These are phyloP conservation scores for Boletellus dicymbophilus DNA, from an alignment of 1,284 basidiomycete species.

Conservation along the genomic window DNA sequence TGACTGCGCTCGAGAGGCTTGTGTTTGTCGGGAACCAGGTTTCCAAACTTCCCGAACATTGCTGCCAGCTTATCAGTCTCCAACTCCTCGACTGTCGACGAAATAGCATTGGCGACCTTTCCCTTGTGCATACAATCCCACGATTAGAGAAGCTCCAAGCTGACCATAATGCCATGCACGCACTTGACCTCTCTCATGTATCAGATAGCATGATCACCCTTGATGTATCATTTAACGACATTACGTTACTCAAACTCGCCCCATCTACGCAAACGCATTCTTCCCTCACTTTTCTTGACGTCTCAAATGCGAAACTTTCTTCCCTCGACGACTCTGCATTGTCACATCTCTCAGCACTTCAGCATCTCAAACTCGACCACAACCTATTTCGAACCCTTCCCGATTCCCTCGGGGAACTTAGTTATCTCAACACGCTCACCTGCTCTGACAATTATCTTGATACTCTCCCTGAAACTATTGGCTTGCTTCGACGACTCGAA, in stretches of 20 bases:
- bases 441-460: slow-evolving; percentile 92
- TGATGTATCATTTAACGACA: slow-evolving; percentile 80
- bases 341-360: slow-evolving; percentile 73
- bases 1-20: slow-evolving; percentile 75
- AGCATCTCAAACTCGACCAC: slow-evolving; percentile 76
- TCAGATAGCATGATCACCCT: slow-evolving; percentile 54
- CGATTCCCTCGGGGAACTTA: slow-evolving; percentile 76
- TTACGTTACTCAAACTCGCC: slow-evolving; percentile 77
- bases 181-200: slow-evolving; percentile 77
- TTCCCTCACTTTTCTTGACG: slow-evolving; percentile 79
- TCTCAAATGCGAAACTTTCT: slow-evolving; percentile 91
- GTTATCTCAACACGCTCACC: slow-evolving; percentile 72
- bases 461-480: slow-evolving; percentile 78
- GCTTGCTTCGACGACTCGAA: slow-evolving; percentile 76
- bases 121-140: slow-evolving; percentile 69
- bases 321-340: slow-evolving; percentile 78
- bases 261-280: slow-evolving; percentile 59
- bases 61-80: slow-evolving; percentile 61
- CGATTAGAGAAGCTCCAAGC: slow-evolving; percentile 69
- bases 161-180: slow-evolving; percentile 82
- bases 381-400: slow-evolving; percentile 90
- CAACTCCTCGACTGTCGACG: slow-evolving; percentile 80
- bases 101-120: slow-evolving; percentile 80
- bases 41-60: slow-evolving; percentile 73
- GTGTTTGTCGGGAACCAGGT: slow-evolving; percentile 90